These are phyloP conservation scores for Pseudomonodictys pantanalensis DNA, from an alignment of 495 filamentous ascomycete genomes.

Conservation along the genomic window DNA sequence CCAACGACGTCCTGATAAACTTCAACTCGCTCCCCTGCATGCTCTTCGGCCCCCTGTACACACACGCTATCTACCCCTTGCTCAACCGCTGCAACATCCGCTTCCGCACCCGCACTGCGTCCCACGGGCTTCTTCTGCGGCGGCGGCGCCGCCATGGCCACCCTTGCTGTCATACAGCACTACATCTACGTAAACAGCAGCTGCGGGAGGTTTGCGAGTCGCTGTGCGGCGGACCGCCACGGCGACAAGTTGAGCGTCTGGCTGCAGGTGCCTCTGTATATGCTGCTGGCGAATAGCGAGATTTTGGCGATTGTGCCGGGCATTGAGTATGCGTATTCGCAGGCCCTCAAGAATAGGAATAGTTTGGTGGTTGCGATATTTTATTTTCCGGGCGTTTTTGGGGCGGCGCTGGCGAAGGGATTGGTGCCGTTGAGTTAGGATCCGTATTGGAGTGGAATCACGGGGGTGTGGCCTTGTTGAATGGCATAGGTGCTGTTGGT, in stretches of 20 bases:
- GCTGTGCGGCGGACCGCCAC: constrained; percentile 35
- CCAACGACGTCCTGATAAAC: constrained; percentile 76
- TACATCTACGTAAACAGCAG: constrained; percentile 9
- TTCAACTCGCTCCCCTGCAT: constrained; percentile 70
- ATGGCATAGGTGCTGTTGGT: neutral
- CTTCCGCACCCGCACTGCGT: constrained; percentile 70
- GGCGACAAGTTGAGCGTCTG: constrained; percentile 9
- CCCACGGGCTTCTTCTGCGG: constrained; percentile 51
- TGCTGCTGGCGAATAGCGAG: constrained; percentile 66
- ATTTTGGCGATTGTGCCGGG: constrained; percentile 58
- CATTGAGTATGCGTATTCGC: constrained; percentile 66
- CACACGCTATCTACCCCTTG: constrained; percentile 62
- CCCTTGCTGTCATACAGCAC: constrained; percentile 3
- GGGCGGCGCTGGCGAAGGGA: constrained; percentile 62
- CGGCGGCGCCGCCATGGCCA: constrained; percentile 6
- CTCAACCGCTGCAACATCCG: constrained; percentile 59
- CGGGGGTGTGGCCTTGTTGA: neutral
- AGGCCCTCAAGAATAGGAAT: constrained; percentile 72
- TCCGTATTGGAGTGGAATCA: constrained; percentile 53
- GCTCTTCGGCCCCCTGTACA: constrained; percentile 72
- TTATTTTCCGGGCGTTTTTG: constrained; percentile 65
- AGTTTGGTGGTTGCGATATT: constrained; percentile 49
- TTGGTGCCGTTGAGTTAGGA: constrained; percentile 59
- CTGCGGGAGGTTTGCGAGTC: constrained; percentile 10
- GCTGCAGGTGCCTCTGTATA: constrained; percentile 59